Percentiles rank a stretch among this genome's conserved stretches.
phyloP scores from a whole-genome alignment of 306 rosid genomes.

The Cucurbita moschata region DNA sequence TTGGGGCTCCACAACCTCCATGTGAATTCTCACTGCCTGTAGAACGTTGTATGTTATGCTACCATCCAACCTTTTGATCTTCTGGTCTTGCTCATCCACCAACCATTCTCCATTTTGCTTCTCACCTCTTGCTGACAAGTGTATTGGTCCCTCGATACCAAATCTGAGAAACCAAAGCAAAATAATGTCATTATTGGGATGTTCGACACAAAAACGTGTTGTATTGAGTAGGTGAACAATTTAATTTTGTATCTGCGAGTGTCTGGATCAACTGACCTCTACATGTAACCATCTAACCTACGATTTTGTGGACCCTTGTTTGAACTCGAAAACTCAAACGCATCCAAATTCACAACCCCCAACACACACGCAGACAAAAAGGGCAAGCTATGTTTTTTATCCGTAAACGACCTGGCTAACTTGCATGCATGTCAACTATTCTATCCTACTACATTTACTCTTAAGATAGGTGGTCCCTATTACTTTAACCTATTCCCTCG shows the following conservation, averaged over 20 bases:
- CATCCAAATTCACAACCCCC: neutral
- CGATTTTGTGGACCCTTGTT: neutral
- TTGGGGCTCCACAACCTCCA: constrained; percentile 98
- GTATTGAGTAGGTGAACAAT: neutral
- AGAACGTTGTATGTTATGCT: constrained; percentile 51
- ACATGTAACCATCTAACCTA: neutral
- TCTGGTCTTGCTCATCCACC: constrained; percentile 75
- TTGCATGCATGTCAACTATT: too few species aligned
- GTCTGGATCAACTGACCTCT: neutral
- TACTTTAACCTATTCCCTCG: too few species aligned
- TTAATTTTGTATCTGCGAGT: neutral
- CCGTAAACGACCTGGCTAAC: too few species aligned
- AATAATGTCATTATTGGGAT: neutral
- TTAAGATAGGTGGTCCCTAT: too few species aligned
- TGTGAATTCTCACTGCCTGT: constrained; percentile 52
- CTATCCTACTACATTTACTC: too few species aligned
- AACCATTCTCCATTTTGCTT: constrained; percentile 83
- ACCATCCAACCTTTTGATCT: constrained; percentile 79
- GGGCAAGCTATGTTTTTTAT: too few species aligned
- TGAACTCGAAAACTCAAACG: neutral
- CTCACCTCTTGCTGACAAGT: constrained; percentile 49
- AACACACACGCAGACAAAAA: neutral
- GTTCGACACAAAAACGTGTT: neutral
- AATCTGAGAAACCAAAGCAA: constrained; percentile 27
- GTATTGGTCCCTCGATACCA: constrained; percentile 89